Base-by-base conservation (phyloP, 495 filamentous ascomycete genomes). In the Ascobolus immersus region DNA sequence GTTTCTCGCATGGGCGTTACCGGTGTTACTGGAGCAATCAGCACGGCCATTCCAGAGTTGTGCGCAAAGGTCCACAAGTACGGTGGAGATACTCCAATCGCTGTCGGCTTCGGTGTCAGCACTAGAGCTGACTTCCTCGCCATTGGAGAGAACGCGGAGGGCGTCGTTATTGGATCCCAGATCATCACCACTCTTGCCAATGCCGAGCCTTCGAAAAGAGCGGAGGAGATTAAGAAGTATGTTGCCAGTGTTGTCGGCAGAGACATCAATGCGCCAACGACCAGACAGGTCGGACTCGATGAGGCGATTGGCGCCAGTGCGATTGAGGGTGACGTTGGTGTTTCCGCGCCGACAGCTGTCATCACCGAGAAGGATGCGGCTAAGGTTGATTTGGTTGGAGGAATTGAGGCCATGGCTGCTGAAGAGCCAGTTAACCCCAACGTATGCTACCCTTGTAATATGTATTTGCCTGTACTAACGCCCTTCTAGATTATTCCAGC, bases 1-100 rank as follows among this genome's bases (percentile, higher is more conserved):
- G 89, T 94, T 14, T 94, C 86, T 2, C 66, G 84, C 39, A 91
- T 93, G 78, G 86, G 86, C 39, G 81, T 93, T 21, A 96, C 86
- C 2, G 86, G 86, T 42, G 86, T 79, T 14, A 72, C 72, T 0
- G 80, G 82, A 19, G 69, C 64, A 18, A 59, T 96, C 39, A 90
- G 75, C 50, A 54, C 64, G 25, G 71, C 73, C 34, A 63, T 96
- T 7, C 75, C 80, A 11, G 71, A 74, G 28, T 64, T 96, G 17
- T 60, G 94, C 38, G 60, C 61, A 27, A 66, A 76, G 2, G 86
- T 96, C n/a, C 82, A 91, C 55, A 69, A 70, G 45, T 84, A 75
- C 51, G 89, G 81, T n/a, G 77, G 77, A 17, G 72, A 84, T 52
- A 67, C 77, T 26, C 84, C 89, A 6, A 73, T 79, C 8, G 89